Evolutionary conservation across 148 eudicot genomes (phyloP).

Genomic region (Fagopyrum homotropicum): DNA sequence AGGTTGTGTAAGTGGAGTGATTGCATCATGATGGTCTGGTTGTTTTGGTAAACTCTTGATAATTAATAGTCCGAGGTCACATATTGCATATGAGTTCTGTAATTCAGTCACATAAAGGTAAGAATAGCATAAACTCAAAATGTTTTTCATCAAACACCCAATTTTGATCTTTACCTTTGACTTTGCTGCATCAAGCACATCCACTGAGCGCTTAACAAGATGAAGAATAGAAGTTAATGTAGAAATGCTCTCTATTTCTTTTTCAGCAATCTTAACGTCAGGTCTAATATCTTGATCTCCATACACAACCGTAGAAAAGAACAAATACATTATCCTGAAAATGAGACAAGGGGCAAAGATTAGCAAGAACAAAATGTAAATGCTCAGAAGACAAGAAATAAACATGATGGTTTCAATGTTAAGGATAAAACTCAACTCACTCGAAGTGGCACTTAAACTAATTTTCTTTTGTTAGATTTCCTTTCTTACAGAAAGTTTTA

Average conservation of each 20-base stretch:
- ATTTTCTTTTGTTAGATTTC: background rate
- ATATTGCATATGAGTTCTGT: conserved; percentile 82
- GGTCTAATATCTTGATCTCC: conserved; percentile 57
- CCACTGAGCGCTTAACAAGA: conserved; percentile 62
- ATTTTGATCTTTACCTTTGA: conserved; percentile 55
- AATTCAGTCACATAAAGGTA: conserved; percentile 18
- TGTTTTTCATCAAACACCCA: background rate
- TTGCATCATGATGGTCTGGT: conserved; percentile 31
- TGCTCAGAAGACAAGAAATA: background rate
- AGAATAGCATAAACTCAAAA: conserved; percentile 11
- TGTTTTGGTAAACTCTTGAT: conserved; percentile 51
- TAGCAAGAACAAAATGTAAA: background rate
- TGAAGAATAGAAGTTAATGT: conserved; percentile 47
- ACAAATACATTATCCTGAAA: conserved; percentile 65
- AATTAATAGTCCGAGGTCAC: conserved; percentile 74
- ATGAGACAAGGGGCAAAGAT: background rate
- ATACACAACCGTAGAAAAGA: conserved; percentile 73
- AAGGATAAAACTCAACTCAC: background rate
- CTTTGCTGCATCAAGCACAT: conserved; percentile 56
- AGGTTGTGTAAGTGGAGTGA: conserved; percentile 44
- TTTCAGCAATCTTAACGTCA: conserved; percentile 38
- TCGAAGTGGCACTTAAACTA: background rate
- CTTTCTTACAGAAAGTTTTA: background rate
- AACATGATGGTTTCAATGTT: background rate
- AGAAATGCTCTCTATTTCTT: conserved; percentile 40